Conservation (phyloP, 345 rosid genomes). For the Psidium friedrichsthalianum region DNA sequence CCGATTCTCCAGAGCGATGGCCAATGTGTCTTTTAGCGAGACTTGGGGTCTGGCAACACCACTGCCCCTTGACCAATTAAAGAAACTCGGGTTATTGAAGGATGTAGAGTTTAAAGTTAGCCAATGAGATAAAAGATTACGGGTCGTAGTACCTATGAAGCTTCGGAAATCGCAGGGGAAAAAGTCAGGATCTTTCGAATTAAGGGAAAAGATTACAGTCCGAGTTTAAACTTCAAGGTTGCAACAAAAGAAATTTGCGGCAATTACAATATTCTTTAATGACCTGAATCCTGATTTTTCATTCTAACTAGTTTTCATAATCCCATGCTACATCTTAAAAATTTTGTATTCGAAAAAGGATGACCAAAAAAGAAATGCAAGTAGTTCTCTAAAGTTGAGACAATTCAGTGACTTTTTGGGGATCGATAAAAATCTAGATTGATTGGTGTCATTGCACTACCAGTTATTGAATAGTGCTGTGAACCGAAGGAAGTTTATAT, state of each 20-base stretch:
- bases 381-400: no score
- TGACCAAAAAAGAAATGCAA: no score
- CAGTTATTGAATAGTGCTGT: no score
- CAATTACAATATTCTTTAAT: no score
- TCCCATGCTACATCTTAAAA: no score
- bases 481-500: no score
- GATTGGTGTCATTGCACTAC: no score
- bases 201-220: background rate
- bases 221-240: background rate
- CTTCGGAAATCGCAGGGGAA: background rate
- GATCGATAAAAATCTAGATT: no score
- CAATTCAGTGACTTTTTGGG: no score
- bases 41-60: background rate
- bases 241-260: background rate
- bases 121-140: background rate
- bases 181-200: background rate
- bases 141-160: background rate
- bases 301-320: no score
- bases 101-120: background rate
- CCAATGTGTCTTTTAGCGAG: background rate
- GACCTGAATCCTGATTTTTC: no score
- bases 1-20: background rate
- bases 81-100: background rate
- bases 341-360: no score
- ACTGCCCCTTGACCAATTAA: background rate